Percentiles rank a stretch among this genome's conserved stretches.
Conservation (phyloP, 176 grass and related monocot genomes). For the Rhipidocladum racemiflorum region DNA sequence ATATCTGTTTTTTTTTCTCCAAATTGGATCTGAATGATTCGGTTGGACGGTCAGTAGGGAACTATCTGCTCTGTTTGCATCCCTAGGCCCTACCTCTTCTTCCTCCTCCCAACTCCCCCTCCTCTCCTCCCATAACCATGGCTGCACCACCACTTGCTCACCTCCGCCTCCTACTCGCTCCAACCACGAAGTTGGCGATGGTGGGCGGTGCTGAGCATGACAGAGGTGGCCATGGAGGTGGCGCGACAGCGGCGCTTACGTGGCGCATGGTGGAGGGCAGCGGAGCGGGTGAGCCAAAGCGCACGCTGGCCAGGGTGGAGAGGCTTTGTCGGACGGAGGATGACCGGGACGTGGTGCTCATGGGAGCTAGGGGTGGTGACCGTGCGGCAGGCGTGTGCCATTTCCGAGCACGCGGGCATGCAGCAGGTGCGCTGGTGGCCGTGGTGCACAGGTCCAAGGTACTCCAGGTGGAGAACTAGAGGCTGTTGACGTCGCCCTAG, state of each 20-base stretch:
- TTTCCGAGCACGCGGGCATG: constrained; percentile 73
- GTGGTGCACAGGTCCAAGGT: constrained; percentile 56
- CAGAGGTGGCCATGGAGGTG: constrained; percentile 40
- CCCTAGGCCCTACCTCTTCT: no score
- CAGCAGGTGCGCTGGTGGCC: constrained; percentile 67
- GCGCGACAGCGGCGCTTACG: constrained; percentile 43
- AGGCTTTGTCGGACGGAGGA: constrained; percentile 69
- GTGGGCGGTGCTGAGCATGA: constrained; percentile 35
- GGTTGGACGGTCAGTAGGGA: no score
- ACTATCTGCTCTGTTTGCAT: no score
- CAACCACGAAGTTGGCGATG: no score
- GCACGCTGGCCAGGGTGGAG: constrained; percentile 66
- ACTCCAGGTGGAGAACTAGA: constrained; percentile 57
- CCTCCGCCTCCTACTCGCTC: no score
- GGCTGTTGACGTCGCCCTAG: no score
- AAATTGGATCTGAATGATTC: no score
- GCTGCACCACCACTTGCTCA: no score
- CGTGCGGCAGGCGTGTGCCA: constrained; percentile 55
- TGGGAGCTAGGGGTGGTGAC: constrained; percentile 39
- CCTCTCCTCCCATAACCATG: no score
- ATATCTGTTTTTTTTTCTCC: no score
- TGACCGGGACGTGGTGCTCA: constrained; percentile 61
- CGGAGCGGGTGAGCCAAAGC: constrained; percentile 41
- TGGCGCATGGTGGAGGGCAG: constrained; percentile 45
- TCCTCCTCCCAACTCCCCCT: no score